These are phyloP conservation scores for Plasmodium coatneyi DNA, from an alignment of 169 alveolate genomes.

Conservation along the genomic window DNA sequence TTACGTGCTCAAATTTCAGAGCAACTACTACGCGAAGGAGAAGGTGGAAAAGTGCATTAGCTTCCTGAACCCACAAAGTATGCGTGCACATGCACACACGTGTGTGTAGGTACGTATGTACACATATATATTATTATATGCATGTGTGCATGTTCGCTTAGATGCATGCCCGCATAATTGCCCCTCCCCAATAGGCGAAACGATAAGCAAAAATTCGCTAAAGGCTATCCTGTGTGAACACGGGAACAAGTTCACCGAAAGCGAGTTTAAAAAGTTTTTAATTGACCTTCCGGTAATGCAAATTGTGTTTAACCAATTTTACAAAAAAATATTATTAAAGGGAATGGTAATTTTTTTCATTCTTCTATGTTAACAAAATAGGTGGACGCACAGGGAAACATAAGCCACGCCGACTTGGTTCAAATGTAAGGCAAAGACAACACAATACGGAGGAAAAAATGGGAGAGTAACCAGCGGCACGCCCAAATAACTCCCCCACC, in stretches of 20 bases:
- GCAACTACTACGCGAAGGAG: constrained; percentile 43
- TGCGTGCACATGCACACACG: neutral
- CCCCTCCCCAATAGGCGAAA: constrained; percentile 22
- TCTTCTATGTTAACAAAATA: constrained; percentile 2
- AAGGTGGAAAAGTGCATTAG: constrained; percentile 34
- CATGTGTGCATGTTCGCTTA: neutral
- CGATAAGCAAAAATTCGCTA: constrained; percentile 21
- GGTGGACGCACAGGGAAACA: constrained; percentile 41
- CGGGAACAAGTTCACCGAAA: constrained; percentile 69
- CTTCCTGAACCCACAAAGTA: constrained; percentile 52
- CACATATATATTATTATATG: neutral
- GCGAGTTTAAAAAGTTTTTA: constrained; percentile 51
- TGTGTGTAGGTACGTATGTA: neutral
- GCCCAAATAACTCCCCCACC: neutral
- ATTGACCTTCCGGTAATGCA: constrained; percentile 47
- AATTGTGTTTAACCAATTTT: neutral
- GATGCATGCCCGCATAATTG: neutral
- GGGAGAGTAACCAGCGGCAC: neutral
- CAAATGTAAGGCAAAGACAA: constrained; percentile 23
- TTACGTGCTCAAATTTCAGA: constrained; percentile 25
- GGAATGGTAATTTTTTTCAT: neutral
- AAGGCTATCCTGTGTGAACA: constrained; percentile 43
- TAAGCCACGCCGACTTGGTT: constrained; percentile 36
- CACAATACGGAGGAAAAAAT: neutral
- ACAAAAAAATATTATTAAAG: neutral